phyloP scores from a whole-genome alignment of 2,329 filamentous ascomycete species.

The Colletotrichum sp. region DNA sequence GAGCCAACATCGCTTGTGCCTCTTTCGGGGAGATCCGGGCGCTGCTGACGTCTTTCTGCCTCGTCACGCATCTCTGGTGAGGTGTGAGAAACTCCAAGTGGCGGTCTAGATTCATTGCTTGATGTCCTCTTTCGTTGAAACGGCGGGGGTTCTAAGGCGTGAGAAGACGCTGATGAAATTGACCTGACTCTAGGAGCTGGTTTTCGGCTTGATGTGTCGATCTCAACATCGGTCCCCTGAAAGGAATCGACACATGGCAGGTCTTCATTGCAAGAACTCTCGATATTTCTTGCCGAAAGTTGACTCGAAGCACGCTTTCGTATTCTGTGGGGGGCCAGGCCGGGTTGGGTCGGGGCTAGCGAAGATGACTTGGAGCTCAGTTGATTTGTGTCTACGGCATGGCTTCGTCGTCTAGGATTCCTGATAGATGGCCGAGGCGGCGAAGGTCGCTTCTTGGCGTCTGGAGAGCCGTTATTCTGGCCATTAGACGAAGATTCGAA shows the following conservation, averaged over 20 bases:
- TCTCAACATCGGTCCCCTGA: neutral
- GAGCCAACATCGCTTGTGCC: neutral
- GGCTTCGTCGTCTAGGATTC: too few species aligned
- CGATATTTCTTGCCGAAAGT: neutral
- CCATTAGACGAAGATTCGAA: too few species aligned
- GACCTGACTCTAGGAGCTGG: neutral
- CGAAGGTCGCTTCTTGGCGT: neutral
- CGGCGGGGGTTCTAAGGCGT: neutral
- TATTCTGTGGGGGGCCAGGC: neutral
- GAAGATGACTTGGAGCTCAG: neutral
- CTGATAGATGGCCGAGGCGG: neutral
- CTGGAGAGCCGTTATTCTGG: too few species aligned
- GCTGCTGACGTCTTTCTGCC: neutral
- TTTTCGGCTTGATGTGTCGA: neutral
- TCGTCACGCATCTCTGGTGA: neutral
- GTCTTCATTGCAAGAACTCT: neutral
- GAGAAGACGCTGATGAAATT: neutral
- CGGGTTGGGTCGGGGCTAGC: neutral
- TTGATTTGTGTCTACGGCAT: neutral
- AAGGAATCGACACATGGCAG: neutral
- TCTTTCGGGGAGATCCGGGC: neutral
- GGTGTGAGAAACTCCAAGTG: neutral
- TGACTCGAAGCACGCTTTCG: neutral
- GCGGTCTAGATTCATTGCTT: neutral
- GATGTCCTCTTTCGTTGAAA: neutral